Evolutionary conservation across 768 basidiomycete species (phyloP), one percentile per base, ranked within the genome.

Genomic region (Suillus paluster): DNA sequence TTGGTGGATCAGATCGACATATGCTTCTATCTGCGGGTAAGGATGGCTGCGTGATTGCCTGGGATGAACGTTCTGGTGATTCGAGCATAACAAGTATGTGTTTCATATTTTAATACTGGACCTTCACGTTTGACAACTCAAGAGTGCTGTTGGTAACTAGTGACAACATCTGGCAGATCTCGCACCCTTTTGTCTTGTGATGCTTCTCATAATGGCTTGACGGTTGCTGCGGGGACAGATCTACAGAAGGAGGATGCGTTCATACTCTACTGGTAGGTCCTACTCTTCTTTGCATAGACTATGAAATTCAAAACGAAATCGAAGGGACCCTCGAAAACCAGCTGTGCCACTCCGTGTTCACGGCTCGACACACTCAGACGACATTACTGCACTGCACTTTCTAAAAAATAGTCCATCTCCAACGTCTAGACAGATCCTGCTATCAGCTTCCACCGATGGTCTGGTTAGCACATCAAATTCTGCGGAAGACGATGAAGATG

Each of bases 341-440:
- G 81, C 79, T 2, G 80, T 83, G 1, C 90, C 90, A 5, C 70
- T 94, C 2, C 86, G 92, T 36, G 80, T 79, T n/a, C 95, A 97
- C 74, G 78, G 85, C 4, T 92, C 91, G 3, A 94, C 94, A 0
- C 95, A 98, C 70, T 96, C 95, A 3, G 95, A 98, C 74, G 95
- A 98, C 70, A 86, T 98, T 60, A 97, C 95, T 0, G 80, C 85
- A 5, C 74, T 97, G 0, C 83, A 84, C 58, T 92, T 92, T 60
- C 54, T 59, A 44, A 69, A 69, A 25, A 54, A 44, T 30, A 64
- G 52, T 39, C 48, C 55, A 15, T 77, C 82, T 54, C 78, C 78
- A 4, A 65, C 67, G 46, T 67, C 77, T 0, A 68, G 77, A 53
- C 80, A 81, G 46, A 60, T 87, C 36, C 72, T 96, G 5, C 81